Evolutionary conservation across 1,284 basidiomycete genomes (phyloP), one percentile per base, ranked within the genome.

Genomic region (Earliella scabrosa): DNA sequence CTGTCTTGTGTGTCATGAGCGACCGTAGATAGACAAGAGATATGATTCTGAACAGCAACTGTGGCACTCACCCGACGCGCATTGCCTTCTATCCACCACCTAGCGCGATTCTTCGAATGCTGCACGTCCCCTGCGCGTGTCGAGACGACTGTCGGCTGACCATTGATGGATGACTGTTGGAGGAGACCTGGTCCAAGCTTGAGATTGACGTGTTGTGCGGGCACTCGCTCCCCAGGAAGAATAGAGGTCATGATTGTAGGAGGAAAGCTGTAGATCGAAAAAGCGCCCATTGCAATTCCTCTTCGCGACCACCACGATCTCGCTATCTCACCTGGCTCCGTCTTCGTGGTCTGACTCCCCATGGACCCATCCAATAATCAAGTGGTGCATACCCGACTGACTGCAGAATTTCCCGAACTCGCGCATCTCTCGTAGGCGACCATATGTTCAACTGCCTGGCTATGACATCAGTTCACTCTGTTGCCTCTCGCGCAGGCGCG

Each of bases 31-130:
- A 4, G 34, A 10, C 16, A 27, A 8, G 10, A 21, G 20, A 0
- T n/a, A n/a, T n/a, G n/a, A n/a, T n/a, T n/a, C n/a, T n/a, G 5
- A 36, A 20, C 39, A 40, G 27, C 48, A 49, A 23, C n/a, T 23
- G 39, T 23, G 47, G 50, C 40, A 56, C 87, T 65, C 66, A 91
- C 90, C 66, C 90, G 83, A 66, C 84, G 77, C 41, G 88, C 82
- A 68, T 92, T 92, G 60, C 80, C 79, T 63, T 93, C 90, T n/a
- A 92, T 77, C 90, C 90, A 93, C 86, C 89, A 91, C 68, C 81
- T 85, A 61, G 81, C 85, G 56, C 82, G 77, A 68, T 91, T 92
- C 34, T 80, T 68, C n/a, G 87, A 86, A 64, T 87, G 86, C 50
- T 85, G 77, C 34, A 92, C 75, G 13, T 77, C 73, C 1, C 90